Percentiles rank a stretch among this genome's conserved stretches.
Conservation (phyloP, 805 yeast species). For the Ogataea minuta region DNA sequence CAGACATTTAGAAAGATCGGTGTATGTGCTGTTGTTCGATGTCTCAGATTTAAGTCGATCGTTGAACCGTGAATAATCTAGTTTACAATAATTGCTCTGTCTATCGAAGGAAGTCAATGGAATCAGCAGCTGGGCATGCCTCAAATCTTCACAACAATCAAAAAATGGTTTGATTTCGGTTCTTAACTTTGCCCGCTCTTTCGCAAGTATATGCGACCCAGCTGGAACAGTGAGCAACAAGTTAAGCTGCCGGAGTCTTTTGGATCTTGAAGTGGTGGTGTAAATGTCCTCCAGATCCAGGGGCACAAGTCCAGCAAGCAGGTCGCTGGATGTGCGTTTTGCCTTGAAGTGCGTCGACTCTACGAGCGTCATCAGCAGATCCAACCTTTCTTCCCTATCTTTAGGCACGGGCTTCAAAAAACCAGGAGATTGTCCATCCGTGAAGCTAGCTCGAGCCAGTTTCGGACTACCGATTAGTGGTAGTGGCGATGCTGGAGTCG, state of each 20-base stretch:
- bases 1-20: slow-evolving; percentile 31
- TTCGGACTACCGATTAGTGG: not conserved
- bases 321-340: slow-evolving; percentile 20
- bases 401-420: slow-evolving; percentile 17
- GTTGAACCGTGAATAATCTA: slow-evolving; percentile 28
- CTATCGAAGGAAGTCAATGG: slow-evolving; percentile 26
- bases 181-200: slow-evolving; percentile 38
- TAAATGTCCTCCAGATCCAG: slow-evolving; percentile 26
- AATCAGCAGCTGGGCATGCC: slow-evolving; percentile 33
- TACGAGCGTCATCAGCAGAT: slow-evolving; percentile 21
- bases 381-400: slow-evolving; percentile 19
- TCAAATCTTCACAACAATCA: slow-evolving; percentile 47
- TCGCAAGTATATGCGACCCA: slow-evolving; percentile 40
- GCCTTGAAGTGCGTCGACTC: slow-evolving; percentile 20
- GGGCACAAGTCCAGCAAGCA: slow-evolving; percentile 27
- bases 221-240: slow-evolving; percentile 29
- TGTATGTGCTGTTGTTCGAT: slow-evolving; percentile 8
- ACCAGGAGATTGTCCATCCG: slow-evolving; percentile 1
- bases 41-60: slow-evolving; percentile 14
- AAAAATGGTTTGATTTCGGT: slow-evolving; percentile 43
- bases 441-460: not conserved
- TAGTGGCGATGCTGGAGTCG: not conserved
- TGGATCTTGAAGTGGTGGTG: slow-evolving; percentile 28
- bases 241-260: slow-evolving; percentile 27
- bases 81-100: slow-evolving; percentile 27